A percentile compares a stretch with the other conserved stretches of the same genome.
These are phyloP conservation scores for Gaertneriomyces semiglobifer DNA, from an alignment of 192 early-diverging fungal genomes.

Conservation along the genomic window DNA sequence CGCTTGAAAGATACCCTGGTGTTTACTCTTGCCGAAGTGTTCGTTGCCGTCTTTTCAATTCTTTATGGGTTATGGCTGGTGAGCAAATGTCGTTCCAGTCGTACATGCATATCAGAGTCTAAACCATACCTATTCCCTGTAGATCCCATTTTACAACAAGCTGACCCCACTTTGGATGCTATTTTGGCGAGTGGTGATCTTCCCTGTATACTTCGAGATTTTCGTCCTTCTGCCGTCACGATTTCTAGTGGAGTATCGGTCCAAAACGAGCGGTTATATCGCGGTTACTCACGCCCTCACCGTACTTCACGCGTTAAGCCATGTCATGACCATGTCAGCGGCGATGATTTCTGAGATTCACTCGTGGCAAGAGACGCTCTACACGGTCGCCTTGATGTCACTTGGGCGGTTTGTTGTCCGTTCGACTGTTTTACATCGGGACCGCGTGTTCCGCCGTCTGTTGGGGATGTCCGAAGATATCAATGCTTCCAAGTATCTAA, in stretches of 20 bases:
- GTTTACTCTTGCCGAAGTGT: conserved; percentile 4
- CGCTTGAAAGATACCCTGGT: not conserved
- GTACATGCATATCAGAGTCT: no score
- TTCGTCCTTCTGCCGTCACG: conserved; percentile 3
- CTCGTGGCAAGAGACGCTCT: not conserved
- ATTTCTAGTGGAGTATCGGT: conserved; percentile 2
- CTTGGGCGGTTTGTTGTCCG: not conserved
- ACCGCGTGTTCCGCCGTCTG: not conserved
- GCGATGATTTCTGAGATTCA: not conserved
- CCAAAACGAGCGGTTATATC: conserved; percentile 1
- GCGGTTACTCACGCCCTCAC: not conserved
- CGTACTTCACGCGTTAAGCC: not conserved
- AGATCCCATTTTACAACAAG: not conserved
- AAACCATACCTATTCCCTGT: no score
- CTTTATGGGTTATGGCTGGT: not conserved
- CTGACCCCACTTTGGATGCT: not conserved
- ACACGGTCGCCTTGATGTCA: not conserved
- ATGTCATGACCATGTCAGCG: not conserved
- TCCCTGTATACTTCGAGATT: not conserved
- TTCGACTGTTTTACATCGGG: conserved; percentile 1
- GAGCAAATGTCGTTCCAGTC: no score
- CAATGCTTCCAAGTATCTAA: not conserved
- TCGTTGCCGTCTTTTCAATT: not conserved
- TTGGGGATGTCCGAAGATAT: not conserved
- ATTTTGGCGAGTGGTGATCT: not conserved